Conservation (phyloP, 305 asterid species). For the Caryopteris hybrid region DNA sequence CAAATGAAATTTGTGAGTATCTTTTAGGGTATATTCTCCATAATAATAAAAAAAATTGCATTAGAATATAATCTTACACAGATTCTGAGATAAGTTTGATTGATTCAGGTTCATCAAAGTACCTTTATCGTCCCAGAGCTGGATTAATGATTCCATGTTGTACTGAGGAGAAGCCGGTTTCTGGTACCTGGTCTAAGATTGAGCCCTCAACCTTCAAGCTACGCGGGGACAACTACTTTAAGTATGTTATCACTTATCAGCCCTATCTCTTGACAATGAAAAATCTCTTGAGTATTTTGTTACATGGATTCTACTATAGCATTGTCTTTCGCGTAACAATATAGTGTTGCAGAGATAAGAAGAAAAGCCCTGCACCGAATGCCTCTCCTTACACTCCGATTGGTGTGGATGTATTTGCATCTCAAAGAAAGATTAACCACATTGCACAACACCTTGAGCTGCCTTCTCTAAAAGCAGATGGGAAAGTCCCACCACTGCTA, state of each 20-base stretch:
- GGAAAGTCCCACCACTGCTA: slow-evolving; percentile 63
- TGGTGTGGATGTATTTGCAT: slow-evolving; percentile 82
- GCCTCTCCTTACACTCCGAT: slow-evolving; percentile 71
- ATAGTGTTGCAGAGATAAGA: slow-evolving; percentile 74
- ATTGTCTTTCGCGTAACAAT: slow-evolving; percentile 7
- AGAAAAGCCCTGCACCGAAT: slow-evolving; percentile 76
- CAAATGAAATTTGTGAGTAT: slow-evolving; percentile 51
- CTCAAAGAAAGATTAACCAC: slow-evolving; percentile 72
- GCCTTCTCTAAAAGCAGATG: slow-evolving; percentile 58
- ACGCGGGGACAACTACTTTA: slow-evolving; percentile 84
- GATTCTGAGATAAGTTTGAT: not conserved
- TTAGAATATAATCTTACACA: not conserved
- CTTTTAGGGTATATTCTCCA: not conserved
- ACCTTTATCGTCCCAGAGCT: slow-evolving; percentile 79
- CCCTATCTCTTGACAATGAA: not conserved
- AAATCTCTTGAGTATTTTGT: not conserved
- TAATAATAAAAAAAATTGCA: not conserved
- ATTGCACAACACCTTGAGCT: slow-evolving; percentile 90
- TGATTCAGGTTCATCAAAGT: slow-evolving; percentile 67
- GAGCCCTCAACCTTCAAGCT: slow-evolving; percentile 80
- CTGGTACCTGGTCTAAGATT: slow-evolving; percentile 84
- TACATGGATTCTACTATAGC: not conserved
- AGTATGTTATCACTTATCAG: slow-evolving; percentile 49
- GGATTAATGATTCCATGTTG: slow-evolving; percentile 75
- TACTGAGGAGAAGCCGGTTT: slow-evolving; percentile 56